Base-by-base conservation (phyloP, 2,329 filamentous ascomycete genomes). In the Xylariomycetidae sp. region DNA sequence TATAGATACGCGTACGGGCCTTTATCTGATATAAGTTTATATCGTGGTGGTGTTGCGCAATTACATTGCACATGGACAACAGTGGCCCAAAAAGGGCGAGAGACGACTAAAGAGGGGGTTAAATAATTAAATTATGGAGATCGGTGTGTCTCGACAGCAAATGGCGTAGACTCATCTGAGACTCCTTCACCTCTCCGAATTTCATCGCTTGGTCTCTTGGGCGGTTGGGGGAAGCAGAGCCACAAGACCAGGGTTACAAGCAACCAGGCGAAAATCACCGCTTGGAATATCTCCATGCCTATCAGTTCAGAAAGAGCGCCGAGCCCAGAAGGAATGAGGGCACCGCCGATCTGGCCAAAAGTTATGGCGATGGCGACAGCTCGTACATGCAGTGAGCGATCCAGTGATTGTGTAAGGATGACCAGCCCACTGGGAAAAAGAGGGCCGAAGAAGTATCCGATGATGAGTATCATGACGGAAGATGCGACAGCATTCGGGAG, bases 371-470 rank as follows among this genome's bases (percentile, higher is more conserved):
- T 29, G 7, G 27, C 27, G 14, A 29, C 27, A 5, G 27, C 27
- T 7, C 27, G 13, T 6, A 29, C 27, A 29, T 29, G 27, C 7
- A 29, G 16, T 11, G 27, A 13, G 7, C 27, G 27, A n/a, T 29
- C 27, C n/a, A 29, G n/a, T 11, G 27, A 29, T 18, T n/a, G 5
- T 7, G 16, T 16, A 5, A 29, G 27, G 13, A 29, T 29, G 27
- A 29, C 27, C n/a, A 29, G 14, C 7, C 27, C 27, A n/a, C 27
- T 29, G 12, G 27, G 27, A 16, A 29, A 29, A 9, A 29, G 27
- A 16, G 27, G 27, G 6, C 27, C 27, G 16, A 29, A 29, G 27
- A 29, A 29, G 16, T 29, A 29, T 29, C 27, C 27, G 7, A 29
- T 29, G 11, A 29, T n/a, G 6, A 29, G 27, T 5, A 29, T n/a